A percentile compares a stretch with the other conserved stretches of the same genome.
These are phyloP conservation scores for Beauveria caledonica DNA, from an alignment of 2,329 filamentous ascomycete species.

Conservation along the genomic window DNA sequence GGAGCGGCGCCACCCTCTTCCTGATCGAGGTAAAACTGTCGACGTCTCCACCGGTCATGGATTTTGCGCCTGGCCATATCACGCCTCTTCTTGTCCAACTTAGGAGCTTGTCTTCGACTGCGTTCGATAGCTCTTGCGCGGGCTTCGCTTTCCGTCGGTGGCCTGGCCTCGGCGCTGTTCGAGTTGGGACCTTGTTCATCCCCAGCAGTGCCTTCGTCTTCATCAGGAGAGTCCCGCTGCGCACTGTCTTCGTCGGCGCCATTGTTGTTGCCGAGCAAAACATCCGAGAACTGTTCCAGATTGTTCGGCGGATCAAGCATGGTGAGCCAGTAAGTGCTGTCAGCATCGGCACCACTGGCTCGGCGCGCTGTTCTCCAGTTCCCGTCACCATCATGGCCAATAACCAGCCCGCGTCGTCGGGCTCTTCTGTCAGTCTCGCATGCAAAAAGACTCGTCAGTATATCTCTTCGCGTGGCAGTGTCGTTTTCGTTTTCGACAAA, in stretches of 20 bases:
- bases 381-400: constrained; percentile 24
- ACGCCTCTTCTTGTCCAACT: constrained; percentile 31
- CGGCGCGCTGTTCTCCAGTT: constrained; percentile 28
- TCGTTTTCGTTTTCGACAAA: constrained; percentile 54
- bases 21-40: constrained; percentile 76
- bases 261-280: constrained; percentile 28
- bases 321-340: constrained; percentile 34
- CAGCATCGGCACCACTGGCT: constrained; percentile 22
- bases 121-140: constrained; percentile 30
- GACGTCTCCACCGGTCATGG: constrained; percentile 65
- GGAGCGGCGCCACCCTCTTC: constrained; percentile 68
- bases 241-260: constrained; percentile 18
- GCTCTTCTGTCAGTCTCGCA: constrained; percentile 24
- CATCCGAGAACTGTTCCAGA: constrained; percentile 33
- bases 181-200: constrained; percentile 8
- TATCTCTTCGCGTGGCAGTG: constrained; percentile 49
- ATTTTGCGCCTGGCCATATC: constrained; percentile 44
- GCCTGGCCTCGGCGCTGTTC: constrained; percentile 23
- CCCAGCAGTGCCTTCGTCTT: constrained; percentile 10
- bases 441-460: constrained; percentile 48
- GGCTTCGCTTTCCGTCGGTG: constrained; percentile 32
- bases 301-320: constrained; percentile 38
- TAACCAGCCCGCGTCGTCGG: constrained; percentile 20
- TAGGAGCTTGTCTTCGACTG: constrained; percentile 27
- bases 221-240: constrained; percentile 20